Base-by-base conservation (phyloP, 2,329 filamentous ascomycete genomes). In the Penicillium italicum region DNA sequence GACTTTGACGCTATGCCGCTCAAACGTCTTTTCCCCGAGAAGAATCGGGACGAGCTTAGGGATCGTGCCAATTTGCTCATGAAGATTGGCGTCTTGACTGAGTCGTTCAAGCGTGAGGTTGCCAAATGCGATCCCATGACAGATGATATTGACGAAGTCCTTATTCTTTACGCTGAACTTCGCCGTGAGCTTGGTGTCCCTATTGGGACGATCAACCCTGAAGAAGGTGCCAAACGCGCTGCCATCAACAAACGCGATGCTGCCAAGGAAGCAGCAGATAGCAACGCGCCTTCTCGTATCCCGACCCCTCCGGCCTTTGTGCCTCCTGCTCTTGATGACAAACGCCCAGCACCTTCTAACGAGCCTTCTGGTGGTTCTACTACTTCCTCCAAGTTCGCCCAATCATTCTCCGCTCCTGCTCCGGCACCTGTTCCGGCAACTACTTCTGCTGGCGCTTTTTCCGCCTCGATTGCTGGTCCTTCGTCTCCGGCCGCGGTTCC, bases 141-240 rank as follows among this genome's bases (percentile, higher is more conserved):
- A 2, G 59, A 73, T 43, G 66, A 69, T 42, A 72, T 77, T 46
- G 73, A 76, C 51, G 57, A 62, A 16, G 34, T 74, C 33, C 62
- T 77, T 28, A 59, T 70, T 5, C 71, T 71, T 50, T 77, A 77
- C 56, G 60, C 74, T 48, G 68, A 68, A 42, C 64, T 72, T 49
- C 73, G 75, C 42, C 69, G 72, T 18, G 66, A 68, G 2, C 67
- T 77, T 44, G 73, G 72, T 30, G 63, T 64, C 16, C 72, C 74
- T 5, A 53, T 74, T 46, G 70, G 64, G 5, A 52, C 40, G 1
- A 55, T 59, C 22, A 57, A 34, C n/a, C 41, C 44, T 3, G 36
- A 6, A 0, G 51, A 53, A 50, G 24, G 37, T 31, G 20, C 37
- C 12, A 24, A 26, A 22, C 51, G 51, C 9, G 24, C 44, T 18